A percentile compares a stretch with the other conserved stretches of the same genome.
These are phyloP conservation scores for Cenchrus purpureus DNA, from an alignment of 176 grass and related monocot species.

Conservation along the genomic window DNA sequence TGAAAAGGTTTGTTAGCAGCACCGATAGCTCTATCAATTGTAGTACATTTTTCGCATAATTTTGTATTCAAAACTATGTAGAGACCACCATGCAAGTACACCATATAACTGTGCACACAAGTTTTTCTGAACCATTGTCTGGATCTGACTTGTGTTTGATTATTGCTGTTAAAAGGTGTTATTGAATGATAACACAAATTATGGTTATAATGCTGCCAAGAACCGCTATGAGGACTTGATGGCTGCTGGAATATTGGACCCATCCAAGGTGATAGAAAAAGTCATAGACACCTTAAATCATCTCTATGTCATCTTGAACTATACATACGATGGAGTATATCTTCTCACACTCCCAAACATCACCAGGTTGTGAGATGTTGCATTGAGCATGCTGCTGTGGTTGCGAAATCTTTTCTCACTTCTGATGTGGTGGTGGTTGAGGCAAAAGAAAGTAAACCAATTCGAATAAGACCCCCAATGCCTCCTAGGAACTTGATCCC, in stretches of 20 bases:
- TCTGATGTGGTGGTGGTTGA: slow-evolving; percentile 88
- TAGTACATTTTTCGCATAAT: neutral
- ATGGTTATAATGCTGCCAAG: slow-evolving; percentile 95
- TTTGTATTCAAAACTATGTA: neutral
- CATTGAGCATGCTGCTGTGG: slow-evolving; percentile 84
- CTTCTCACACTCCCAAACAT: neutral
- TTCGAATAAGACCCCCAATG: slow-evolving; percentile 59
- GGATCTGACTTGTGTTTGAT: slow-evolving; percentile 4
- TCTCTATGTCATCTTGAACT: neutral
- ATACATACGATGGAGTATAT: slow-evolving; percentile 21
- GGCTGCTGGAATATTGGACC: slow-evolving; percentile 84
- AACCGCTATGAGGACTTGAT: slow-evolving; percentile 80
- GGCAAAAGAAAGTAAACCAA: slow-evolving; percentile 59
- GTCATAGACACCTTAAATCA: neutral
- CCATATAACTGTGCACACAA: neutral
- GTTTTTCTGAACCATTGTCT: neutral
- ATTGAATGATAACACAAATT: slow-evolving; percentile 55
- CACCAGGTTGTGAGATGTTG: slow-evolving; percentile 90
- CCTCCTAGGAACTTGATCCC: slow-evolving; percentile 62
- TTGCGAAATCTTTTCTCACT: slow-evolving; percentile 87
- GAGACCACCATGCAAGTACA: neutral
- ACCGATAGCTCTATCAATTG: neutral
- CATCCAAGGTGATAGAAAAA: slow-evolving; percentile 71
- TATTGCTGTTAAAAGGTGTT: slow-evolving; percentile 61
- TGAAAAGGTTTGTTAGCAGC: slow-evolving; percentile 53